Conservation (phyloP, 2,329 filamentous ascomycete species). For the Penicillium sp. region DNA sequence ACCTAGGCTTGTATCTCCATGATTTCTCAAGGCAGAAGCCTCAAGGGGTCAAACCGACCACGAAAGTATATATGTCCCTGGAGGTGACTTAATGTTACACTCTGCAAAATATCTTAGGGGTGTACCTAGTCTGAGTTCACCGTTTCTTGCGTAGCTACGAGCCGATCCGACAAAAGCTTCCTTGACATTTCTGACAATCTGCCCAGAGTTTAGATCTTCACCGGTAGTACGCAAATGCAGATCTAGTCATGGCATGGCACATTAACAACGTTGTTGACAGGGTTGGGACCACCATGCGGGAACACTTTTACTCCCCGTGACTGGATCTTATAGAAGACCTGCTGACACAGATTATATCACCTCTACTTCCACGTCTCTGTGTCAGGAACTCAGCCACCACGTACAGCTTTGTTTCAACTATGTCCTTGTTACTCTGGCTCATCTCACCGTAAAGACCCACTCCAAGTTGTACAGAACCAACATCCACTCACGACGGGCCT, state of each 20-base stretch:
- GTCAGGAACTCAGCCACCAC: neutral
- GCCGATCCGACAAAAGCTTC: conserved; percentile 1
- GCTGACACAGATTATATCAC: conserved; percentile 14
- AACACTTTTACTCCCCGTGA: conserved; percentile 8
- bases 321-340: conserved; percentile 1
- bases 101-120: neutral
- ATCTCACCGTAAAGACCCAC: neutral
- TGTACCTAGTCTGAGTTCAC: neutral
- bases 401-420: neutral
- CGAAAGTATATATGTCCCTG: neutral
- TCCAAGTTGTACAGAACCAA: conserved; percentile 18
- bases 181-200: neutral
- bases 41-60: neutral
- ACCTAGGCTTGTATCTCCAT: neutral
- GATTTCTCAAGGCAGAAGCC: neutral
- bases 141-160: neutral
- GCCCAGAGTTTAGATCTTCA: neutral
- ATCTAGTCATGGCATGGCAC: conserved; percentile 13
- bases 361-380: neutral
- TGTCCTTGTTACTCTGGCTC: neutral
- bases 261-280: neutral
- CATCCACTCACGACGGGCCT: conserved; percentile 1
- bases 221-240: conserved; percentile 17
- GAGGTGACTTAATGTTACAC: conserved; percentile 4
- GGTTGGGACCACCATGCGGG: neutral